Evolutionary conservation across 345 rosid genomes (phyloP).

Genomic region (Pugionium dolabratum): DNA sequence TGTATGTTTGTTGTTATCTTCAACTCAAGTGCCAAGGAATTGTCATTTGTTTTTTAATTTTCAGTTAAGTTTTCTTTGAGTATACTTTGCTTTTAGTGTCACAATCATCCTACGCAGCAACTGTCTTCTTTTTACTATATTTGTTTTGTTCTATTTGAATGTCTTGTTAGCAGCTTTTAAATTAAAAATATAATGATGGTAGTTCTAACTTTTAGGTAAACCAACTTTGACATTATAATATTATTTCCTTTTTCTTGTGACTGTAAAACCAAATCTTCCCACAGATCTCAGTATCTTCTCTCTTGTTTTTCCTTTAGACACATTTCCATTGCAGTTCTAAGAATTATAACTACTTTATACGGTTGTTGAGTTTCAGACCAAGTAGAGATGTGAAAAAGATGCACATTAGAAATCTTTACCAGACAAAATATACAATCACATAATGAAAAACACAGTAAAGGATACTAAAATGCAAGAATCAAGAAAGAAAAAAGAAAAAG

Average conservation of each 20-base stretch:
- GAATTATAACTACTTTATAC: background rate
- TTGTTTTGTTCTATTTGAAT: conserved; percentile 31
- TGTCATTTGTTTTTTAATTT: too few species aligned
- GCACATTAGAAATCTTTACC: conserved; percentile 16
- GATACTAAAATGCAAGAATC: conserved; percentile 18
- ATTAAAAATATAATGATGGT: conserved; percentile 30
- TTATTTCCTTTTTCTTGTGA: conserved; percentile 28
- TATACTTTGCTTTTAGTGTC: conserved; percentile 35
- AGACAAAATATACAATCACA: conserved; percentile 34
- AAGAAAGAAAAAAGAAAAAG: background rate
- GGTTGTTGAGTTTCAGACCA: conserved; percentile 21
- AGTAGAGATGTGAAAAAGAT: conserved; percentile 18
- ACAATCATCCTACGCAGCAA: conserved; percentile 35
- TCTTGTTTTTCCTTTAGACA: background rate
- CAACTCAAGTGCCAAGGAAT: too few species aligned
- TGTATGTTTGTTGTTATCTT: background rate
- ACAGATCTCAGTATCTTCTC: conserved; percentile 33
- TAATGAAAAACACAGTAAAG: background rate
- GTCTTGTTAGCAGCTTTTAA: conserved; percentile 36
- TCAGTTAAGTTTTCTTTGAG: background rate
- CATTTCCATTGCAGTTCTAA: background rate
- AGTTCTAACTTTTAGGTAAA: conserved; percentile 38
- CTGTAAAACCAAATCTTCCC: conserved; percentile 38
- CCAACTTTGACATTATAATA: conserved; percentile 43
- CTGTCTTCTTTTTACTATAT: conserved; percentile 2